Percentiles rank a stretch among this genome's conserved stretches.
Conservation (phyloP, 1,284 basidiomycete genomes). For the Cerrena zonata region DNA sequence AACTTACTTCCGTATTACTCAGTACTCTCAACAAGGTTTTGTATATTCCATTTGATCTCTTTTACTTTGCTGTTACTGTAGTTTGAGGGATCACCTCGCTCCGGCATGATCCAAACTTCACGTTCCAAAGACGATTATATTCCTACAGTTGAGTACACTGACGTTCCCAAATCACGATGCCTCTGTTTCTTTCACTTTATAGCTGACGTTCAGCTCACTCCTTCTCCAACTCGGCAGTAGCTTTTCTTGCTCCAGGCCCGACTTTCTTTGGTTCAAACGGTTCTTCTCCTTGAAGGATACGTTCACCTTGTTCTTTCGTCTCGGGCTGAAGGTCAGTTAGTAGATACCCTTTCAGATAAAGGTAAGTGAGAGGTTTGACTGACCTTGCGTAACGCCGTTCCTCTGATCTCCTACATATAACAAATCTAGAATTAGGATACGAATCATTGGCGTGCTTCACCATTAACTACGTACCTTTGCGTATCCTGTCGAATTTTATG, state of each 20-base stretch:
- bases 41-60: too few species aligned
- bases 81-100: not conserved
- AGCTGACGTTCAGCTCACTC: not conserved
- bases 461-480: slow-evolving; percentile 5
- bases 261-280: slow-evolving; percentile 16
- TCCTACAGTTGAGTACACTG: not conserved
- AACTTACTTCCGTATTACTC: too few species aligned
- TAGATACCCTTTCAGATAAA: not conserved
- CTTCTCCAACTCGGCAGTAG: not conserved
- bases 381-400: slow-evolving; percentile 12
- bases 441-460: not conserved
- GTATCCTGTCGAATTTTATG: too few species aligned
- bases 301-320: slow-evolving; percentile 14
- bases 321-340: slow-evolving; percentile 9
- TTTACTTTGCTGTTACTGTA: not conserved
- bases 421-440: not conserved
- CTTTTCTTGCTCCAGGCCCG: slow-evolving; percentile 9
- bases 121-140: not conserved
- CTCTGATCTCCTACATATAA: slow-evolving; percentile 15
- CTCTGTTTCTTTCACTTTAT: not conserved
- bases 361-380: not conserved
- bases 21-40: too few species aligned
- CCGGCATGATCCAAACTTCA: not conserved
- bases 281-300: slow-evolving; percentile 13
- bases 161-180: not conserved